Evolutionary conservation across 1,139 yeast genomes (phyloP), one percentile per base, ranked within the genome.

Genomic region (Suhomyces choctaworum): DNA sequence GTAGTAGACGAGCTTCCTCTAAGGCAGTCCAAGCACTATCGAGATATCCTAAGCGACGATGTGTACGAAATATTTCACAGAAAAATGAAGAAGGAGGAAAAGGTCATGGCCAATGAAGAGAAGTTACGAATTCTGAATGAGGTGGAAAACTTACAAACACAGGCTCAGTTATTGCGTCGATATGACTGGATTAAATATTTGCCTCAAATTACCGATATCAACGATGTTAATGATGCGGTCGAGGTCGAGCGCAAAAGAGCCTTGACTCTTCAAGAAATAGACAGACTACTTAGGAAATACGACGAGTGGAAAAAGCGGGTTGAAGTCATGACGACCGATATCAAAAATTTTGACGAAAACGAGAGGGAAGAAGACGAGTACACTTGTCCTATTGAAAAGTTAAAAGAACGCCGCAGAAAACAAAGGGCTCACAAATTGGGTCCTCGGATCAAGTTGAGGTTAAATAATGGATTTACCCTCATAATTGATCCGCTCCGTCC

Each of bases 81-180:
- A 28, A 65, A 73, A 29, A 80, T 82, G 85, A 76, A 73, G 42
- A 76, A 78, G 36, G 83, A 80, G 40, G 95, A 85, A 52, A 71
- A 71, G 36, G 68, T 76, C 25, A 77, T 82, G 76, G 69, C 76
- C 23, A 74, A 73, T 41, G 65, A 72, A 15, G 95, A 85, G 48
- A 57, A 78, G 5, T 69, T 66, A 35, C 65, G 71, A 40, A 66
- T 76, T 14, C 56, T 66, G 33, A 56, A 65, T 14, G 87, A 80
- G 39, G 67, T 77, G 9, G 82, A 70, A 48, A 71, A 64, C 42
- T 66, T 75, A 51, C 66, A 57, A 32, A 51, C 58, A 27, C 80
- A 73, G 57, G 64, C 59, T 44, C 69, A 57, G 29, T 62, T 65
- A 17, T 64, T 83, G 14, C 51, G 62, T 17, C 78, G 76, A 41